A percentile compares a stretch with the other conserved stretches of the same genome.
Evolutionary conservation across 208 protist species (phyloP).

Genomic region (Strigomonas culicis): DNA sequence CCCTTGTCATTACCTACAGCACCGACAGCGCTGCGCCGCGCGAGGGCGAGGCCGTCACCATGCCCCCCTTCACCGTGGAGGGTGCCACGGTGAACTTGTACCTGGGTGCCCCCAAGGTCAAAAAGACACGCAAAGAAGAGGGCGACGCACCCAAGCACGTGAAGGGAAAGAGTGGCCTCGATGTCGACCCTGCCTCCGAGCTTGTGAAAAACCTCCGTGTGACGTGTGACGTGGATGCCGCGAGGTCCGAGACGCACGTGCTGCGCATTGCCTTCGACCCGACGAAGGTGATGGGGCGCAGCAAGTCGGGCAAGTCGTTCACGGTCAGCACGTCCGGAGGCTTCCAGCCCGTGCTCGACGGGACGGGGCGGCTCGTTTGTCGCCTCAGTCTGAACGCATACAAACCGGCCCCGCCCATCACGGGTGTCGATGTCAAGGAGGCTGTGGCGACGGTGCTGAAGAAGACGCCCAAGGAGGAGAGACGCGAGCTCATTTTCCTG

Average conservation of each 20-base stretch:
- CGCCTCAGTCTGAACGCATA: constrained; percentile 56
- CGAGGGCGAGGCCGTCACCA: constrained; percentile 18
- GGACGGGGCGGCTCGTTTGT: constrained; percentile 25
- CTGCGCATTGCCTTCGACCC: constrained; percentile 55
- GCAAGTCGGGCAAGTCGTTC: constrained; percentile 54
- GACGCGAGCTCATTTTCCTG: constrained; percentile 46
- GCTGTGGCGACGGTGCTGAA: constrained; percentile 40
- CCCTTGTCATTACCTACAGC: constrained; percentile 14
- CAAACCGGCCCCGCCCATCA: constrained; percentile 27
- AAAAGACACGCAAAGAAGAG: not conserved
- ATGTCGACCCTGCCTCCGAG: not conserved
- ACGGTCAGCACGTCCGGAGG: constrained; percentile 45
- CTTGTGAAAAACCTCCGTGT: not conserved
- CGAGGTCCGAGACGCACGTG: constrained; percentile 12
- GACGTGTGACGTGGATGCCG: not conserved
- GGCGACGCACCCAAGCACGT: not conserved
- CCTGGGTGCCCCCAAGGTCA: not conserved
- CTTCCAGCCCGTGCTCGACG: constrained; percentile 37
- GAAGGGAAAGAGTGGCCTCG: too few relatives aligned
- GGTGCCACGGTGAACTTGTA: not conserved
- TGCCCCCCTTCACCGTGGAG: constrained; percentile 19
- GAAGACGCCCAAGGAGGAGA: not conserved
- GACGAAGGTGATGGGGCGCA: constrained; percentile 32
- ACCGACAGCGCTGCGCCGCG: constrained; percentile 11
- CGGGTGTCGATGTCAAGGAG: constrained; percentile 18